Evolutionary conservation across 352 stramenopile genomes (phyloP).

Genomic region (Globisporangium iwayamae): DNA sequence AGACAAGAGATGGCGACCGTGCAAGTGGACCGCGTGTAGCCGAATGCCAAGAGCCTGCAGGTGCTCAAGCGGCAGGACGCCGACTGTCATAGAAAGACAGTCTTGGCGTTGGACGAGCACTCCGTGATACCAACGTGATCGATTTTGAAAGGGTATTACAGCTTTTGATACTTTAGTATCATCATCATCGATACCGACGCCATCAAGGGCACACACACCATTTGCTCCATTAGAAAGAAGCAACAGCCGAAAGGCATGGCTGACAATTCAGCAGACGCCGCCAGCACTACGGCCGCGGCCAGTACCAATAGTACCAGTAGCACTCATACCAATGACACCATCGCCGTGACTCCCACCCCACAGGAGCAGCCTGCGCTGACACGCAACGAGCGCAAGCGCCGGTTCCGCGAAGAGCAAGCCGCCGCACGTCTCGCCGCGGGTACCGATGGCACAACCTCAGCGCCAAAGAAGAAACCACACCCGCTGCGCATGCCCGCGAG

Average conservation of each 20-base stretch:
- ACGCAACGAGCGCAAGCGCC: constrained; percentile 15
- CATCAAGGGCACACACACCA: no score
- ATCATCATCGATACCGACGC: no score
- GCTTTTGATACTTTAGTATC: no score
- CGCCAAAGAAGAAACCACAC: constrained; percentile 11
- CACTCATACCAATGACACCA: not conserved
- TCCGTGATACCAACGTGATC: no score
- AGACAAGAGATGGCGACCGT: constrained; percentile 36
- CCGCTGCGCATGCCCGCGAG: constrained; percentile 37
- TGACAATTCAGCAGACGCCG: not conserved
- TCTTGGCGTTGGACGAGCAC: no score
- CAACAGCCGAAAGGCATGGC: not conserved
- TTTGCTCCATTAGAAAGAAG: not conserved
- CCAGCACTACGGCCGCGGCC: no score
- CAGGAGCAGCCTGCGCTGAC: not conserved
- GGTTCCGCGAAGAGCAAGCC: constrained; percentile 10
- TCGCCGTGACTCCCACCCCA: not conserved
- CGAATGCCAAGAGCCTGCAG: constrained; percentile 83
- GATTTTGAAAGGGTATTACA: no score
- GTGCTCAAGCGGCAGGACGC: constrained; percentile 82
- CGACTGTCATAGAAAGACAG: constrained; percentile 52
- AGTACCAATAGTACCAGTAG: not conserved
- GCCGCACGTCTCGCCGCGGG: not conserved
- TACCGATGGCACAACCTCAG: not conserved
- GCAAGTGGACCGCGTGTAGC: constrained; percentile 75